Base-by-base conservation (phyloP, 1,284 basidiomycete genomes). In the Malassezia brasiliensis region DNA sequence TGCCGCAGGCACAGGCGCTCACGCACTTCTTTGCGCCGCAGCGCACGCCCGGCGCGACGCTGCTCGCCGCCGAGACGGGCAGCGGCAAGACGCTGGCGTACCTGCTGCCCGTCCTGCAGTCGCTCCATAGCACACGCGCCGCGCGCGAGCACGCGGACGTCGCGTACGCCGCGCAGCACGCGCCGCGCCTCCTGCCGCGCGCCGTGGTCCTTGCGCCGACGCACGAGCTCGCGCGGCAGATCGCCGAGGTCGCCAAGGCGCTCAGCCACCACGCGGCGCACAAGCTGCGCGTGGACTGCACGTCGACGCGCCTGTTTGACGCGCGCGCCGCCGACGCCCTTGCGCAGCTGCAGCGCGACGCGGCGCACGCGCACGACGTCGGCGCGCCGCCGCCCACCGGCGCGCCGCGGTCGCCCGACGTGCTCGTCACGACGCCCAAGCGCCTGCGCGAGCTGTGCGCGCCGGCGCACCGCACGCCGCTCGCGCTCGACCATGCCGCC, bases 61-160 rank as follows among this genome's bases (percentile, higher is more conserved):
- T 98, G 73, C 87, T 99, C 50, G 91, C 96, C 72, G 88, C 90
- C 4, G 91, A 99, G 75, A 98, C 94, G 0, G 94, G 94, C 59
- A 96, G 91, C 0, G 94, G 94, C 66, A 98, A 98, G 78, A 98
- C 93, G 0, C 79, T 98, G 20, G 83, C 93, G 2, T 99, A 88
- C 77, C 82, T 98, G 15, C 82, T 98, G 2, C 94, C 94, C n/a
- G 90, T 98, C 73, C 82, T 99, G 35, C 90, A 98, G 66, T 88
- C 90, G 69, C 83, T 94, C 40, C 82, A 83, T 17, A 58, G 62
- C 15, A 88, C 88, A 1, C 53, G 50, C 37, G 19, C 46, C 12
- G 22, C 15, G 11, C 45, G 19, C 17, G 56, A 53, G 52, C 46
- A 53, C n/a, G 52, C 38, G 3, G 53, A 52, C 36, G 10, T 37